These are phyloP conservation scores for Penicillium longicatenatum DNA, from an alignment of 495 filamentous ascomycete species.

Conservation along the genomic window DNA sequence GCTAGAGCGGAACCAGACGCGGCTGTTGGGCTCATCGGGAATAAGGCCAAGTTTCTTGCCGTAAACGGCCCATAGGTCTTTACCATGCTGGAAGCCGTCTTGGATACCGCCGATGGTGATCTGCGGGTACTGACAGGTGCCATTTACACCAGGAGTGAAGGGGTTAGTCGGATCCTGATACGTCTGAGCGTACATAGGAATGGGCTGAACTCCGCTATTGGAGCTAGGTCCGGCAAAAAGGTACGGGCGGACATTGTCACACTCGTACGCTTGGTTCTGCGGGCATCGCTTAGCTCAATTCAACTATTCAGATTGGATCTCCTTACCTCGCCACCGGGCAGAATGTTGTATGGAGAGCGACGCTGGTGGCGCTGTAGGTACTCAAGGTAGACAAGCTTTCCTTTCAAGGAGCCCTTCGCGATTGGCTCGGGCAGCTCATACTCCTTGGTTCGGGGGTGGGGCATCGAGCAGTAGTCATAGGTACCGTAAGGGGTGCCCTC, in stretches of 20 bases:
- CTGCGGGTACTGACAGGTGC: constrained; percentile 47
- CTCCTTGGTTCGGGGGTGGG: constrained; percentile 41
- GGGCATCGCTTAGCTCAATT: not conserved
- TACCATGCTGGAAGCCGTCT: constrained; percentile 46
- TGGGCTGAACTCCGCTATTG: constrained; percentile 24
- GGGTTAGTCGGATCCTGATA: constrained; percentile 44
- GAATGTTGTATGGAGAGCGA: constrained; percentile 41
- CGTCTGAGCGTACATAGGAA: constrained; percentile 43
- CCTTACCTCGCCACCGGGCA: not conserved
- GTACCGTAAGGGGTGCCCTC: constrained; percentile 25
- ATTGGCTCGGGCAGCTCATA: constrained; percentile 36
- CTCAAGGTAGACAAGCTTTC: constrained; percentile 40
- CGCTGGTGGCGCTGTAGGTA: constrained; percentile 48
- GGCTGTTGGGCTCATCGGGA: constrained; percentile 24
- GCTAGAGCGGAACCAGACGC: constrained; percentile 46
- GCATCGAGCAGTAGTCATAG: constrained; percentile 50
- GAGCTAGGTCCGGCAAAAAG: constrained; percentile 35
- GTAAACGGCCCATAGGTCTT: constrained; percentile 42
- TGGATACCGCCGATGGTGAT: constrained; percentile 46
- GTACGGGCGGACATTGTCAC: constrained; percentile 42
- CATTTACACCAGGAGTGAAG: constrained; percentile 38
- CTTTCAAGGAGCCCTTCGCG: constrained; percentile 29
- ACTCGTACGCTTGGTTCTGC: constrained; percentile 45
- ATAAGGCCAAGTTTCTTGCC: constrained; percentile 33
- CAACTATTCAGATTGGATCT: not conserved